These are phyloP conservation scores for Durusdinium trenchii DNA, from an alignment of 73 alveolate species.

Conservation along the genomic window DNA sequence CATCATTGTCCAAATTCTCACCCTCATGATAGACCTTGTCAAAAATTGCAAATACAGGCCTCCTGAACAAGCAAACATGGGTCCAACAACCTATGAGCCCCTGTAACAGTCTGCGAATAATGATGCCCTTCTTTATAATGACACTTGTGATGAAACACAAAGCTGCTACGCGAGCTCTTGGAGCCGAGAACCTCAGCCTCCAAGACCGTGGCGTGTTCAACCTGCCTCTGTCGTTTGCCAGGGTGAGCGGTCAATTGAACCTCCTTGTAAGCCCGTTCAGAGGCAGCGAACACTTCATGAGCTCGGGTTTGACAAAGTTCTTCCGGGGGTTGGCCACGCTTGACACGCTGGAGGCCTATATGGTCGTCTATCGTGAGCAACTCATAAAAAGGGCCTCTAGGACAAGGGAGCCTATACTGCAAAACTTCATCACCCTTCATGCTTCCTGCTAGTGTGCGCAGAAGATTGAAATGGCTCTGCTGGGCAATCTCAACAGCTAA, in stretches of 20 bases:
- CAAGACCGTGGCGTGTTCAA: not conserved
- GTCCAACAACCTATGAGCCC: constrained; percentile 5
- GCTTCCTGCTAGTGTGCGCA: not conserved
- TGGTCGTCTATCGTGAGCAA: not conserved
- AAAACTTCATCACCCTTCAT: not conserved
- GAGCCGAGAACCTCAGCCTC: not conserved
- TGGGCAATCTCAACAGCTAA: not conserved
- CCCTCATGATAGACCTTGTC: constrained; percentile 1
- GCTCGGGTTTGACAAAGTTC: no score
- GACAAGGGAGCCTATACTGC: not conserved
- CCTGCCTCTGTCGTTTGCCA: not conserved
- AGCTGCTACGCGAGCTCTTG: not conserved
- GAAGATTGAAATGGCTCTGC: not conserved
- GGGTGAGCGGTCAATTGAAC: not conserved
- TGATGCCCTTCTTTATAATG: not conserved
- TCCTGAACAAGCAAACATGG: constrained; percentile 4
- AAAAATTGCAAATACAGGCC: not conserved
- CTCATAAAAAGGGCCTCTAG: not conserved
- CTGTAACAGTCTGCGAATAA: not conserved
- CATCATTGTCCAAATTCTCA: not conserved
- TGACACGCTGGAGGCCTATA: not conserved
- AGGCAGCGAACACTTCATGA: not conserved
- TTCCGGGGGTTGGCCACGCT: not conserved
- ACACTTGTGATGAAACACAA: not conserved
- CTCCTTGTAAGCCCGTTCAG: not conserved